A percentile compares a stretch with the other conserved stretches of the same genome.
Conservation (phyloP, 768 basidiomycete genomes). For the Trametes elegans region DNA sequence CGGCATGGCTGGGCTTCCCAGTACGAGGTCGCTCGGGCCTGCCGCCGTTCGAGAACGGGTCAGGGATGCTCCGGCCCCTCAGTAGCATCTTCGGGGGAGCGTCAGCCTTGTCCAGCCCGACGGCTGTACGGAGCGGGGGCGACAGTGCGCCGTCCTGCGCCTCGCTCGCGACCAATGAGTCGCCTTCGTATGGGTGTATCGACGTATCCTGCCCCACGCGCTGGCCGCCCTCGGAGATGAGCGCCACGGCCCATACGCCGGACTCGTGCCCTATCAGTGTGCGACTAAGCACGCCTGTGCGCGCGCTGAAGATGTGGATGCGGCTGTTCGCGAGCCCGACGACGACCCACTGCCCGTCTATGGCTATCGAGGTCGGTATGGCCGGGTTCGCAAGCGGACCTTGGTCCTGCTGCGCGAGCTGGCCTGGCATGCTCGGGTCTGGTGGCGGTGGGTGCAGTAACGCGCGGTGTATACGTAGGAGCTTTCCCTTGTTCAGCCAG, state of each 20-base stretch:
- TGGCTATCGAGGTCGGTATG: slow-evolving; percentile 83
- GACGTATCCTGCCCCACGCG: slow-evolving; percentile 16
- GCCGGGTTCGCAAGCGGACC: slow-evolving; percentile 40
- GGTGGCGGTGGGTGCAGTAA: slow-evolving; percentile 23
- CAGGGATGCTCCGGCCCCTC: slow-evolving; percentile 3
- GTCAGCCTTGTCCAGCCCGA: slow-evolving; percentile 7
- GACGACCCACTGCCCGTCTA: slow-evolving; percentile 82
- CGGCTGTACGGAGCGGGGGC: slow-evolving; percentile 5
- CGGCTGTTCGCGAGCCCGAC: slow-evolving; percentile 84
- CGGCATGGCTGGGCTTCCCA: slow-evolving; percentile 25
- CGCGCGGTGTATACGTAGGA: slow-evolving; percentile 65
- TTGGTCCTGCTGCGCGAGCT: slow-evolving; percentile 19
- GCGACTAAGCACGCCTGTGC: slow-evolving; percentile 70
- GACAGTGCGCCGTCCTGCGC: slow-evolving; percentile 12
- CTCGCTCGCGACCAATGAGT: slow-evolving; percentile 9
- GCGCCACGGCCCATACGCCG: slow-evolving; percentile 91
- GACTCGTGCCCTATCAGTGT: slow-evolving; percentile 81
- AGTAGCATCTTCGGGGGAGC: background rate
- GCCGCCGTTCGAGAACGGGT: slow-evolving; percentile 13
- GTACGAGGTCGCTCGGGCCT: background rate
- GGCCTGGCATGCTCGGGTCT: slow-evolving; percentile 1
- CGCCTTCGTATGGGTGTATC: background rate
- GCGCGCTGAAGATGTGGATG: slow-evolving; percentile 82
- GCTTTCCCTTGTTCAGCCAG: slow-evolving; percentile 73
- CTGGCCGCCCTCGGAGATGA: slow-evolving; percentile 66